Conservation (phyloP, 2,329 filamentous ascomycete species). For the Zymoseptoria brevis region DNA sequence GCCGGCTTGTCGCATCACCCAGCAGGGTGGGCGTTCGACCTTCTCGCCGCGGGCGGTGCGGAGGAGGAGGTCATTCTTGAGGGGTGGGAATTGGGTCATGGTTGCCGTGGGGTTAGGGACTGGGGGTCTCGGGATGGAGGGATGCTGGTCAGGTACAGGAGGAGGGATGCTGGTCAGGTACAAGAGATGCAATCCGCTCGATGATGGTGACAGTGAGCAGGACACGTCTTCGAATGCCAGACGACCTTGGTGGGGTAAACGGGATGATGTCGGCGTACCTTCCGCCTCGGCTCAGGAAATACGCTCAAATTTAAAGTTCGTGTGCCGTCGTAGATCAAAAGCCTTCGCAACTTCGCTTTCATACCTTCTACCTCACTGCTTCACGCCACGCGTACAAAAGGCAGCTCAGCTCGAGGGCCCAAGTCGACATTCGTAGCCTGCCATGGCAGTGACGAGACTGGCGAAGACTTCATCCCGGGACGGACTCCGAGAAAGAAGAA, state of each 20-base stretch:
- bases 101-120: slow-evolving; percentile 9
- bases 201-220: not conserved
- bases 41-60: slow-evolving; percentile 83
- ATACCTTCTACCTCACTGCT: too few species aligned
- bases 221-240: not conserved
- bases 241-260: not conserved
- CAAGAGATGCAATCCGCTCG: not conserved
- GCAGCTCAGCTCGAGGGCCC: too few species aligned
- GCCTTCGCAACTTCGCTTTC: too few species aligned
- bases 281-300: not conserved
- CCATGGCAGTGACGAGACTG: too few species aligned
- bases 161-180: not conserved
- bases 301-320: not conserved
- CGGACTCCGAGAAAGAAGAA: too few species aligned
- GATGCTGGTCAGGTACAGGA: too few species aligned
- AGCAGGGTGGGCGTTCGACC: slow-evolving; percentile 89
- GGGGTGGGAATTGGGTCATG: slow-evolving; percentile 58
- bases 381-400: too few species aligned
- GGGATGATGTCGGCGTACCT: not conserved
- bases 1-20: slow-evolving; percentile 99
- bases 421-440: too few species aligned
- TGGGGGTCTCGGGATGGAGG: too few species aligned
- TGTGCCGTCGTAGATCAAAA: not conserved
- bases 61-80: slow-evolving; percentile 88
- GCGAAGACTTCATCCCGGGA: too few species aligned